phyloP scores from a whole-genome alignment of 2,329 filamentous ascomycete species.

The Aspergillus latus region DNA sequence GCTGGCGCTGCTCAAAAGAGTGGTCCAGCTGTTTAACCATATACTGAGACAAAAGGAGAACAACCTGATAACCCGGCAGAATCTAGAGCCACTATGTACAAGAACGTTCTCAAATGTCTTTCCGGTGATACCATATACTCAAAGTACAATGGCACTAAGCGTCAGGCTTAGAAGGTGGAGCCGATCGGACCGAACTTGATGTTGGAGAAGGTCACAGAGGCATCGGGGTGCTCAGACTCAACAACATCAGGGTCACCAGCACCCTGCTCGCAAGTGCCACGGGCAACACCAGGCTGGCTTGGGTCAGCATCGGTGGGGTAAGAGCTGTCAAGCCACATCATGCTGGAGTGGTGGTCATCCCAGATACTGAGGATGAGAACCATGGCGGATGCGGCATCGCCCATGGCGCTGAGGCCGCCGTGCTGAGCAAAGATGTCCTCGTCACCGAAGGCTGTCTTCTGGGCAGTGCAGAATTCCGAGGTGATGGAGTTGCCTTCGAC shows the following conservation, averaged over 20 bases:
- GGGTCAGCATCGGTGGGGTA: slow-evolving; percentile 53
- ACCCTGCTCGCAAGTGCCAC: slow-evolving; percentile 55
- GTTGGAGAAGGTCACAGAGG: slow-evolving; percentile 58
- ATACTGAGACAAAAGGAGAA: slow-evolving; percentile 1
- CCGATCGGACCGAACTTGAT: slow-evolving; percentile 59
- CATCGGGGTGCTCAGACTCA: slow-evolving; percentile 47
- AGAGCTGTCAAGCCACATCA: slow-evolving; percentile 71
- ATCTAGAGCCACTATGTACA: slow-evolving; percentile 7
- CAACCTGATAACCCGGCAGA: background rate
- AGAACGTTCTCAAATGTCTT: background rate
- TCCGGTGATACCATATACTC: background rate
- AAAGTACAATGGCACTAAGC: background rate
- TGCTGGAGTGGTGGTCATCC: slow-evolving; percentile 67
- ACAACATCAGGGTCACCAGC: slow-evolving; percentile 55
- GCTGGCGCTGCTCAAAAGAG: background rate
- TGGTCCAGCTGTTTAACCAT: background rate
- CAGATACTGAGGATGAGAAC: slow-evolving; percentile 61
- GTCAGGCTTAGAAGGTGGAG: slow-evolving; percentile 45
- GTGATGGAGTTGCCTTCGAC: slow-evolving; percentile 57
- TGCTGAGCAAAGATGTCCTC: slow-evolving; percentile 52
- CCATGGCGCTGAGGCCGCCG: slow-evolving; percentile 58
- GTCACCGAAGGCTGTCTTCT: slow-evolving; percentile 58
- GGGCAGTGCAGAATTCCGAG: slow-evolving; percentile 56
- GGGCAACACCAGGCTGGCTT: slow-evolving; percentile 49
- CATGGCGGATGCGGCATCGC: slow-evolving; percentile 55